Conservation (phyloP, 176 grass and related monocot genomes). For the Musa troglodytarum region DNA sequence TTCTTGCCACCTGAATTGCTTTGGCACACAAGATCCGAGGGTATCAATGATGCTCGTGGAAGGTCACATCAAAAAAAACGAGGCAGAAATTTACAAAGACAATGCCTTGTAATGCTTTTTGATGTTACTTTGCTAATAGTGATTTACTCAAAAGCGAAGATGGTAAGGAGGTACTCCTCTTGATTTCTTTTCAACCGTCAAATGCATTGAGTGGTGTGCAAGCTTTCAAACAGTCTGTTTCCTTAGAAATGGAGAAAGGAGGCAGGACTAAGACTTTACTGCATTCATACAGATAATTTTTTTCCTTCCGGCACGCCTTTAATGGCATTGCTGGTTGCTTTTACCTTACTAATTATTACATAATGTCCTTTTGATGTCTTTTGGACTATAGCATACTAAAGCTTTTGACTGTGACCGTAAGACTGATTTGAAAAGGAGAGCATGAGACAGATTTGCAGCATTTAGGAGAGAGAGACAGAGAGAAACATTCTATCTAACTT, state of each 20-base stretch:
- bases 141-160: neutral
- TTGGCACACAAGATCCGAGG: neutral
- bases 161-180: too few species aligned
- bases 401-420: constrained; percentile 8
- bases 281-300: neutral
- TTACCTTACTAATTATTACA: constrained; percentile 13
- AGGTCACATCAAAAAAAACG: neutral
- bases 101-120: constrained; percentile 13
- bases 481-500: neutral
- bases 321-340: constrained; percentile 11
- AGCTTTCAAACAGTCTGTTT: too few species aligned
- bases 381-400: constrained; percentile 11
- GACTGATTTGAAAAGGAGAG: constrained; percentile 11
- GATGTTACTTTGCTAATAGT: neutral
- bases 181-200: neutral
- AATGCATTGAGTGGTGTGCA: too few species aligned
- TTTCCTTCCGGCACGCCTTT: constrained; percentile 14
- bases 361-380: neutral
- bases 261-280: neutral
- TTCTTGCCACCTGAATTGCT: too few species aligned
- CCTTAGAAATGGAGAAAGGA: neutral
- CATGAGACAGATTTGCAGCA: neutral
- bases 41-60: neutral
- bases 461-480: neutral
- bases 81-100: neutral